Conservation (phyloP, 164 flowering plant genomes). For the Umbellularia californica region DNA sequence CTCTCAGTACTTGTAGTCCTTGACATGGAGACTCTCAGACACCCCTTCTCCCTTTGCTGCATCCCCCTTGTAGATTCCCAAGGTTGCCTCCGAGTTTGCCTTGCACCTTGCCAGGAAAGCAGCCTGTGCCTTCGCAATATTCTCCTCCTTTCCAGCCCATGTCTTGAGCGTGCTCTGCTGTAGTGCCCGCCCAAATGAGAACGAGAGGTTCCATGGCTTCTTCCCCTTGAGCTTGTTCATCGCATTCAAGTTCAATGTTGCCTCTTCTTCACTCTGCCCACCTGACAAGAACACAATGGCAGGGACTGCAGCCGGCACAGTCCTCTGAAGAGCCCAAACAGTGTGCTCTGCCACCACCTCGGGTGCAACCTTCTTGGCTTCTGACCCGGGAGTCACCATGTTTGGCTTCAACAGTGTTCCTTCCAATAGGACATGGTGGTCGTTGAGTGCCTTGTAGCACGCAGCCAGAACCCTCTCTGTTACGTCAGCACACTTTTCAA, state of each 20-base stretch:
- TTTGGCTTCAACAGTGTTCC: slow-evolving; percentile 47
- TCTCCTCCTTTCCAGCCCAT: slow-evolving; percentile 45
- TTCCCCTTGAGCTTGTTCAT: slow-evolving; percentile 44
- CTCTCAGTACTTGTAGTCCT: slow-evolving; percentile 41
- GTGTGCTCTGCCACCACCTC: slow-evolving; percentile 43
- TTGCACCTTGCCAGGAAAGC: slow-evolving; percentile 41
- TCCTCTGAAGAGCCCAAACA: slow-evolving; percentile 36
- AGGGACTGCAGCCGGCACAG: slow-evolving; percentile 41
- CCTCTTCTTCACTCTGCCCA: slow-evolving; percentile 51
- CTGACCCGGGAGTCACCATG: slow-evolving; percentile 52
- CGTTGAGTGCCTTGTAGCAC: slow-evolving; percentile 46
- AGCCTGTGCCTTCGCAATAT: slow-evolving; percentile 31
- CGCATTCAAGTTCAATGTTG: slow-evolving; percentile 40
- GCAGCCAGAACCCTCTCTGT: slow-evolving; percentile 53
- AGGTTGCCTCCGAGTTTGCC: slow-evolving; percentile 49
- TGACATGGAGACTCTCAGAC: slow-evolving; percentile 46
- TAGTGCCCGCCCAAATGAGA: slow-evolving; percentile 45
- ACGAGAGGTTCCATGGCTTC: slow-evolving; percentile 43
- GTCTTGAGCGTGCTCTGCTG: slow-evolving; percentile 49
- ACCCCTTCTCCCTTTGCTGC: slow-evolving; percentile 33
- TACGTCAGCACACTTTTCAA: slow-evolving; percentile 37
- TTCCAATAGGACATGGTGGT: slow-evolving; percentile 44
- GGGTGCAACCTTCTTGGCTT: slow-evolving; percentile 36
- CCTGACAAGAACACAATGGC: slow-evolving; percentile 45
- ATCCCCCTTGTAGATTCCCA: slow-evolving; percentile 41